Conservation (phyloP, 768 basidiomycete genomes). For the Amanita jacksonii region DNA sequence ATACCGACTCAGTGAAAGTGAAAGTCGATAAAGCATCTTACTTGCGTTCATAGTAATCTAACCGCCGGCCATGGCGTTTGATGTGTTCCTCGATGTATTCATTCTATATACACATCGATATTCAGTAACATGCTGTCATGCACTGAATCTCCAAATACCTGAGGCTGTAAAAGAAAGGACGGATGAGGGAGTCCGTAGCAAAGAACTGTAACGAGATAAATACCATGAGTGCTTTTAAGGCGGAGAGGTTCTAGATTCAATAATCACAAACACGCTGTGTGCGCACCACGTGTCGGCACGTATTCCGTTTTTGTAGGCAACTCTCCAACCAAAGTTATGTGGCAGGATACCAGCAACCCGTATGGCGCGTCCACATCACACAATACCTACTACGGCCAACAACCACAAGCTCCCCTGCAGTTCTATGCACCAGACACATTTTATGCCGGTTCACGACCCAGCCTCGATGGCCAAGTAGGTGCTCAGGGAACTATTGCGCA, state of each 20-base stretch:
- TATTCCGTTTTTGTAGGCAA: too few species aligned
- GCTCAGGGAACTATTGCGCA: conserved; percentile 45
- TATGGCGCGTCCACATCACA: conserved; percentile 59
- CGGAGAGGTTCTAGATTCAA: conserved; percentile 22
- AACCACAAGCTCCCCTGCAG: conserved; percentile 44
- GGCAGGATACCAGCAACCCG: conserved; percentile 57
- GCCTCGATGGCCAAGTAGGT: conserved; percentile 59
- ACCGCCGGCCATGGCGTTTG: conserved; percentile 89
- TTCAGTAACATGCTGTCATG: not conserved
- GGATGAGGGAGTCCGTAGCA: conserved; percentile 10
- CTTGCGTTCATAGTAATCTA: conserved; percentile 96
- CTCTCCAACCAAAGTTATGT: conserved; percentile 35
- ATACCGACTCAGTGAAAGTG: conserved; percentile 4
- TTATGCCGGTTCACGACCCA: conserved; percentile 63
- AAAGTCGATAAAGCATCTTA: conserved; percentile 29
- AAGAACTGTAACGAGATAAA: not conserved
- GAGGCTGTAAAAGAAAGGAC: conserved; percentile 38
- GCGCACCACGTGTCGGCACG: too few species aligned
- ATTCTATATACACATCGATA: conserved; percentile 45
- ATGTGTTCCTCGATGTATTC: conserved; percentile 99
- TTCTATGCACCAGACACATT: conserved; percentile 60
- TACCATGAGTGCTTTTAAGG: conserved; percentile 34
- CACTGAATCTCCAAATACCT: conserved; percentile 31
- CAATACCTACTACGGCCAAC: conserved; percentile 45
- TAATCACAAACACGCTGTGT: conserved; percentile 15